Evolutionary conservation across 108 stramenopile species (phyloP), one percentile per base, ranked within the genome.

Genomic region (Cylindrotheca fusiformis): DNA sequence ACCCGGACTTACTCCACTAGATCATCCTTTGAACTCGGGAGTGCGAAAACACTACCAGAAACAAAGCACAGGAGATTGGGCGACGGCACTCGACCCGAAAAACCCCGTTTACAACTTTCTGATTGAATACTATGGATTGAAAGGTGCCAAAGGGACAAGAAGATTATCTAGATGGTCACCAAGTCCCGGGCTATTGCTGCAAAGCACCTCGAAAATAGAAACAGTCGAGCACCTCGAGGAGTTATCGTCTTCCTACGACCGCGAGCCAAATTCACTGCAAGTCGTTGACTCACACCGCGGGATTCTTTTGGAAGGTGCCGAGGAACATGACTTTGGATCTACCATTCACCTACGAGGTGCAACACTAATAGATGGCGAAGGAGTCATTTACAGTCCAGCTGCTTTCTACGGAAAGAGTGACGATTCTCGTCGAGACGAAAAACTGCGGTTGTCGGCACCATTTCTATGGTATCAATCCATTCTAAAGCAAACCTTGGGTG

Each of bases 91-190:
- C 60, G 87, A 92, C 73, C 81, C 87, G 17, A 59, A 70, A 29
- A 62, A 92, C 74, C 91, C 91, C 17, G 63, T 88, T n/a, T 92
- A 87, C 64, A 92, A 92, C 53, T 92, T 92, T 70, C 56, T 92
- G 29, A 81, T 92, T 32, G 91, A 92, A 62, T 92, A 92, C 63
- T 92, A 92, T 65, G 91, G 91, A 19, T 48, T 92, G 18, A 88
- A 85, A 52, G 87, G 85, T 0, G 32, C 54, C 50, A 91, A 87
- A 61, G 90, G 90, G 12, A 58, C 74, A 17, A 55, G 71, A 26
- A 49, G 81, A 54, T 61, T 91, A 46, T 65, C 67, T 18, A 24
- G 85, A 41, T 91, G 90, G 90, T 78, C 79, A 23, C 91, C 91
- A 4, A 48, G 66, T 58, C 73, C 76, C 22, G 50, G 55, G 21